Base-by-base conservation (phyloP, 1,284 basidiomycete species). In the Microbotryum intermedium region DNA sequence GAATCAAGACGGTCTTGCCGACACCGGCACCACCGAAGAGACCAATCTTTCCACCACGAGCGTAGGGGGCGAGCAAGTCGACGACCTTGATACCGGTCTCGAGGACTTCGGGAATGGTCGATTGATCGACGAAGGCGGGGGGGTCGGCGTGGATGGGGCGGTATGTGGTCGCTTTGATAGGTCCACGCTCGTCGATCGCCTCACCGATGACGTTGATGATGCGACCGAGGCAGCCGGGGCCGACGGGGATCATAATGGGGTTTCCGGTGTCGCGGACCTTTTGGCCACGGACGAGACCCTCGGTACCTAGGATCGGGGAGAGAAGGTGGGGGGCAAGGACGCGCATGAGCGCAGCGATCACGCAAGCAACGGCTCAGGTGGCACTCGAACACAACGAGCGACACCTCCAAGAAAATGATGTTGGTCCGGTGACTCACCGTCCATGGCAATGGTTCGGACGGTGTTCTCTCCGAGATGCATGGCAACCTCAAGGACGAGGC, bases 151-250 rank as follows among this genome's bases (percentile, higher is more conserved):
- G 94, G 76, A 98, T 98, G 64, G 76, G 83, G 69, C 87, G 80
- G 79, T 89, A 89, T 77, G 62, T 71, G 63, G 86, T 88, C 76
- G 90, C 92, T 79, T 91, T 88, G 81, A 98, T 97, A 70, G 92
- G 92, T 66, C 94, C 94, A 80, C 94, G 90, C 79, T 97, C 92
- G 78, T 98, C 94, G 77, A 98, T 97, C 75, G 94, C 90, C 78
- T 97, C 93, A 74, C 94, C 94, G 79, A 97, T 97, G 79, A 98
- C 94, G 81, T 97, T 98, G 89, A 98, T 97, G 84, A 98, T 98
- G 77, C 94, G 91, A 64, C 93, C 94, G 64, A 97, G 86, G 56
- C 90, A 92, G 66, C 83, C 89, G 67, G 83, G 84, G 68, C 94
- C 94, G 75, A 98, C 94, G 72, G 93, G 94, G 70, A 98, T 90